Conservation (phyloP, 2,329 filamentous ascomycete species). For the Cercospora nicotianae region DNA sequence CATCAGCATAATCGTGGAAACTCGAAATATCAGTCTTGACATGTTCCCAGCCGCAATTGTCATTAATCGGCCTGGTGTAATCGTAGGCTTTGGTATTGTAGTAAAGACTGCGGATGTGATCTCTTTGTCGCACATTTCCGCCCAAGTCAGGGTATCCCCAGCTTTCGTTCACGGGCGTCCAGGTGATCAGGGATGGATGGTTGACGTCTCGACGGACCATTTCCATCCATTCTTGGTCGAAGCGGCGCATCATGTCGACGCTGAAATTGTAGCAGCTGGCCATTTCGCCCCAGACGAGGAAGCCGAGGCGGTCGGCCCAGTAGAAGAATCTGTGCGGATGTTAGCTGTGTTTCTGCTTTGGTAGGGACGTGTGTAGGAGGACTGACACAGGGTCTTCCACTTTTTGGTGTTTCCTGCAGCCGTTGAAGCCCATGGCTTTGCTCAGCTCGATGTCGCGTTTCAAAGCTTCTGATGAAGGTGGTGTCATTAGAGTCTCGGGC, state of each 20-base stretch:
- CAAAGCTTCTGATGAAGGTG: conserved; percentile 50
- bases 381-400: conserved; percentile 56
- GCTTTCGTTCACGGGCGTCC: conserved; percentile 65
- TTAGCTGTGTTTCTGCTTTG: too few species aligned
- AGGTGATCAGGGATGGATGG: conserved; percentile 63
- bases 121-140: conserved; percentile 58
- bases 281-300: conserved; percentile 65
- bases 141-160: conserved; percentile 65
- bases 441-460: conserved; percentile 56
- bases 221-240: conserved; percentile 65
- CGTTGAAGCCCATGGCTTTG: conserved; percentile 65
- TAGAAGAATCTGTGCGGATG: conserved; percentile 51
- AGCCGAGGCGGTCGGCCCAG: conserved; percentile 62
- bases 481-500: conserved; percentile 61
- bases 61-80: conserved; percentile 64
- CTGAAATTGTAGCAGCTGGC: conserved; percentile 65
- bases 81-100: conserved; percentile 65
- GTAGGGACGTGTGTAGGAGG: too few species aligned
- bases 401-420: conserved; percentile 65
- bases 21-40: conserved; percentile 64
- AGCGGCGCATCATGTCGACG: conserved; percentile 58
- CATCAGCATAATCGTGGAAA: conserved; percentile 68
- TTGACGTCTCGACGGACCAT: conserved; percentile 65
- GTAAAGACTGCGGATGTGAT: conserved; percentile 65
- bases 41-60: conserved; percentile 73